These are phyloP conservation scores for Nelumbo lutea DNA, from an alignment of 164 flowering plant species.

Conservation along the genomic window DNA sequence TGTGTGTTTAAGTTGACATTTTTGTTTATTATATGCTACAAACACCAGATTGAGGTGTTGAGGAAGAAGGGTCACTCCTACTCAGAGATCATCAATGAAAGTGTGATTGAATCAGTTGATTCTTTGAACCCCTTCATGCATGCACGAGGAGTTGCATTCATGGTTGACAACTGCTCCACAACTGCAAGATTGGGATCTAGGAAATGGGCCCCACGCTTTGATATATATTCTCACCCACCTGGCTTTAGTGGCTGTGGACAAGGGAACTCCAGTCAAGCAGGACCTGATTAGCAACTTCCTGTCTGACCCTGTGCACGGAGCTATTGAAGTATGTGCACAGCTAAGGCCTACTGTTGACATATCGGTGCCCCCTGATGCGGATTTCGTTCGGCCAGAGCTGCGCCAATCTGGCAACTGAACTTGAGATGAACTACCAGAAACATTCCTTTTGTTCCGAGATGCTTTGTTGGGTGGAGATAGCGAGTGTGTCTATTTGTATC, in stretches of 20 bases:
- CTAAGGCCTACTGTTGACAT: conserved; percentile 91
- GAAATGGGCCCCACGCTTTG: conserved; percentile 97
- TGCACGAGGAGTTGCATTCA: conserved; percentile 90
- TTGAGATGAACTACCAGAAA: neutral
- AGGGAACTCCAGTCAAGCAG: conserved; percentile 53
- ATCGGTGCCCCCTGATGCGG: conserved; percentile 84
- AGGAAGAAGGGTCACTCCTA: conserved; percentile 94
- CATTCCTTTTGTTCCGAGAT: neutral
- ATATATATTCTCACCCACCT: conserved; percentile 86
- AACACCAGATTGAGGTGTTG: conserved; percentile 74
- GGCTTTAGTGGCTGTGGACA: conserved; percentile 80
- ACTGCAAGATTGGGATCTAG: conserved; percentile 91
- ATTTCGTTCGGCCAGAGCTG: conserved; percentile 88
- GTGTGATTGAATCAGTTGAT: conserved; percentile 90
- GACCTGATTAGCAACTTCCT: conserved; percentile 88
- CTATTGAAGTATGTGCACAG: conserved; percentile 82
- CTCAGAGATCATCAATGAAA: conserved; percentile 93
- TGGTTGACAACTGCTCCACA: conserved; percentile 97
- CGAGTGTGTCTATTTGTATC: too few relatives aligned
- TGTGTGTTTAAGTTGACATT: neutral
- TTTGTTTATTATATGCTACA: neutral
- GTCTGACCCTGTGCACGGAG: conserved; percentile 84
- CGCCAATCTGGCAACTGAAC: conserved; percentile 30
- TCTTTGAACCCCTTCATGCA: conserved; percentile 97
- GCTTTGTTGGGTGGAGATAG: too few relatives aligned